These are phyloP conservation scores for Aspergillus biplanus DNA, from an alignment of 495 filamentous ascomycete genomes.

Conservation along the genomic window DNA sequence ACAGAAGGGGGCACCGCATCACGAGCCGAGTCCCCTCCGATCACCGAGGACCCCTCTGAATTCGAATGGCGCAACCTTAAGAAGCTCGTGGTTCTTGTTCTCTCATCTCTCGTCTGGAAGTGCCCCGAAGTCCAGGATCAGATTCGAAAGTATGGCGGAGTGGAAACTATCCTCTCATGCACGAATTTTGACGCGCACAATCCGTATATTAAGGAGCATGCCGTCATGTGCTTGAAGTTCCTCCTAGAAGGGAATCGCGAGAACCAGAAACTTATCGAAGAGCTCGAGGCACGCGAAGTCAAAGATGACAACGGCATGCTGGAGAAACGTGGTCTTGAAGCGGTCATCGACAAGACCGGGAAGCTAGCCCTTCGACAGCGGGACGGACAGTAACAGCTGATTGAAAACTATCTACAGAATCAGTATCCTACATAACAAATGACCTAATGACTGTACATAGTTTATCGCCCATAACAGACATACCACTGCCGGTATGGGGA, in stretches of 20 bases:
- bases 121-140: conserved; percentile 79
- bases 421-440: not conserved
- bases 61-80: conserved; percentile 95
- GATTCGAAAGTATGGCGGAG: conserved; percentile 77
- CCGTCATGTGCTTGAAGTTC: conserved; percentile 88
- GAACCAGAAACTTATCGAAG: conserved; percentile 74
- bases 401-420: conserved; percentile 4
- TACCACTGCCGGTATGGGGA: not conserved
- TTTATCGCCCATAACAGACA: not conserved
- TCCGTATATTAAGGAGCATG: conserved; percentile 87
- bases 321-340: conserved; percentile 56
- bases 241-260: conserved; percentile 81
- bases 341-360: conserved; percentile 56
- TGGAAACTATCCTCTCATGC: conserved; percentile 84
- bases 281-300: conserved; percentile 60
- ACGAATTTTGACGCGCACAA: conserved; percentile 87
- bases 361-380: conserved; percentile 49
- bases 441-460: not conserved
- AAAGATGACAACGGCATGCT: conserved; percentile 52
- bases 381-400: conserved; percentile 21
- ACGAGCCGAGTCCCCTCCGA: conserved; percentile 61
- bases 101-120: conserved; percentile 83
- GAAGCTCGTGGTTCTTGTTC: conserved; percentile 84
- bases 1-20: conserved; percentile 47
- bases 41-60: conserved; percentile 78